Evolutionary conservation across 2,329 filamentous ascomycete species (phyloP), one percentile per base, ranked within the genome.

Genomic region (Xenoacremonium recifei): DNA sequence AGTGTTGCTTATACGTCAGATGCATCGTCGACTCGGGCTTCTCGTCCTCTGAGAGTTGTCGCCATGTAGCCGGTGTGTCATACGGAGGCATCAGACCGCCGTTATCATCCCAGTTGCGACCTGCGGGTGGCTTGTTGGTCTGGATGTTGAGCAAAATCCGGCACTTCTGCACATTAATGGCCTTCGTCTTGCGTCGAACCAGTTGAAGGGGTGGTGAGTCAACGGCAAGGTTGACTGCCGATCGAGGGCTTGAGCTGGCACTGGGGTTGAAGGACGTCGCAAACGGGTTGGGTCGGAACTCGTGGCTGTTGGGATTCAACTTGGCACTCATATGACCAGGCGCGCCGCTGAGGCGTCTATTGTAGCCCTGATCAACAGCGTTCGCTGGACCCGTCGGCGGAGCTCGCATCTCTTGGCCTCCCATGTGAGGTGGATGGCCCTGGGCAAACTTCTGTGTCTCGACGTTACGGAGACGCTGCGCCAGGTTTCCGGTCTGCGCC

Each of bases 41-140:
- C 50, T 95, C 87, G 50, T 89, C 85, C 16, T 84, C 82, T 36
- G 80, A 70, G 18, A 82, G 68, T 45, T 83, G 80, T 47, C 86
- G 83, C 92, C 93, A 99, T 1, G 85, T 91, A 1, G 90, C 90
- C 10, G 76, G 73, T 2, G 93, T 97, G 55, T 89, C 85, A 65
- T 85, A 96, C 4, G 92, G 84, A 20, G 86, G 85, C 27, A 86
- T 85, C 39, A 96, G 79, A n/a, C 89, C 90, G 35, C 84, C 85
- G 58, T 93, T 95, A 44, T 82, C 78, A 25, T 82, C 75, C 73
- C 84, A 90, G 49, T 86, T 82, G 53, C 75, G 72, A 18, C 69
- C 75, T 44, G 72, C 67, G 0, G 73, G 70, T 2, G 78, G 75
- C 41, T 71, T 69, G 35, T 80, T 63, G 0, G 72, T 72, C 65